These are phyloP conservation scores for Teunomyces aglyptinius DNA, from an alignment of 805 yeast species.

Conservation along the genomic window DNA sequence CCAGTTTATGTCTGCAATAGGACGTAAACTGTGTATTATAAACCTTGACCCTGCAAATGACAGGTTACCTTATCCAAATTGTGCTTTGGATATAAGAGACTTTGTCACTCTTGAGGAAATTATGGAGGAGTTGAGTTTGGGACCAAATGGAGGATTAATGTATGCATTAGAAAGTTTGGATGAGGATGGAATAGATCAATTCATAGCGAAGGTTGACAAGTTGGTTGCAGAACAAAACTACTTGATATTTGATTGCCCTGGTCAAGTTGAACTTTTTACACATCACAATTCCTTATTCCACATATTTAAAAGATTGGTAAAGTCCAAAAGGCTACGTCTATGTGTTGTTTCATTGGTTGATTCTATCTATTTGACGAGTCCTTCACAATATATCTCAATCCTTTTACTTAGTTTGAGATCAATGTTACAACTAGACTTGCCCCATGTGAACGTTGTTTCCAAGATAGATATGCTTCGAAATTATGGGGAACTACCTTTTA, in stretches of 20 bases:
- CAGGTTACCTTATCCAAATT: slow-evolving; percentile 57
- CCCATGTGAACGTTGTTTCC: slow-evolving; percentile 89
- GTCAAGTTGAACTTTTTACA: slow-evolving; percentile 94
- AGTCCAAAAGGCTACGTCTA: slow-evolving; percentile 61
- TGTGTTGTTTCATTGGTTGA: slow-evolving; percentile 88
- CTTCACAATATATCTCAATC: slow-evolving; percentile 85
- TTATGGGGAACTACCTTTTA: slow-evolving; percentile 81
- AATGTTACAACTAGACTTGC: slow-evolving; percentile 89
- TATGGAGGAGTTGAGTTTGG: slow-evolving; percentile 68
- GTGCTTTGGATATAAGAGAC: slow-evolving; percentile 76
- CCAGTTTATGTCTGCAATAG: slow-evolving; percentile 92
- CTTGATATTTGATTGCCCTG: slow-evolving; percentile 86
- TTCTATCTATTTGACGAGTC: slow-evolving; percentile 74
- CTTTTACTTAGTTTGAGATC: slow-evolving; percentile 78
- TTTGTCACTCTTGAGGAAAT: slow-evolving; percentile 73
- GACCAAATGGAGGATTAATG: slow-evolving; percentile 91
- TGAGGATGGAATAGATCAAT: slow-evolving; percentile 42
- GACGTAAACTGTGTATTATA: slow-evolving; percentile 79
- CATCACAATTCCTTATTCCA: slow-evolving; percentile 72
- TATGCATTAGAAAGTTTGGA: slow-evolving; percentile 69
- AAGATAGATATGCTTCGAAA: slow-evolving; percentile 79
- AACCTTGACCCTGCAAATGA: slow-evolving; percentile 95
- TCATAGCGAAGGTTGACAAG: slow-evolving; percentile 54
- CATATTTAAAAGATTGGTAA: slow-evolving; percentile 60
- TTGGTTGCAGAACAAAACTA: slow-evolving; percentile 58